Evolutionary conservation across 2,329 filamentous ascomycete genomes (phyloP), one percentile per base, ranked within the genome.

Genomic region (Rutstroemia sp.): DNA sequence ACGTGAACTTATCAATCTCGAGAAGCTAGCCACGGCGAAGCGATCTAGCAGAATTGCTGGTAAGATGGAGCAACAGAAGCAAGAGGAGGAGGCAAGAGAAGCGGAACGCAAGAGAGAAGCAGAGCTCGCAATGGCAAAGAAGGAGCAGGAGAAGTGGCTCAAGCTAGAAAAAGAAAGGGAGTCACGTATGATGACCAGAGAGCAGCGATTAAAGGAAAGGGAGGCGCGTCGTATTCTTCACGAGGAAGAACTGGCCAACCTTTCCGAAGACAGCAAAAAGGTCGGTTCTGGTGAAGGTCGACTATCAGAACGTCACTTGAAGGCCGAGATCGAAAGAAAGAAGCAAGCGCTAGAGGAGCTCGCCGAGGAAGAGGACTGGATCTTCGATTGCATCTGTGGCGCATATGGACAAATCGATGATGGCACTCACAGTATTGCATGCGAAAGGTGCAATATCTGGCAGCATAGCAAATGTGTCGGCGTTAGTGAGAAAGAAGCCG

Each of bases 381-480:
- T 90, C 40, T 99, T 99, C 65, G 94, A 99, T 69, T 99, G 94
- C 69, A 80, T 89, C 25, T 99, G 94, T 70, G 92, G 92, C 25
- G 80, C 91, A 21, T 86, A 96, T 70, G 94, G 94, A 21, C 87
- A 95, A 64, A 89, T 96, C 58, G 94, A 99, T 65, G 94, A 97
- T 69, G 94, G 94, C 38, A 87, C 89, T 7, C 92, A 96, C 69
- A 96, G 91, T 69, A 85, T 99, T 61, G 88, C 92, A 27, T 99
- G 94, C 72, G 94, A 99, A 68, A 85, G 79, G 63, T 99, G 94
- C 76, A 95, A 87, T 68, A 86, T 95, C 48, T 99, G 94, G 94
- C 92, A 97, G 70, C 94, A 99, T 69, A 95, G 91, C 76, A 89
- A 88, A 65, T 99, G 94, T 68, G 81, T 96, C 58, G 87, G 86